Evolutionary conservation across 2,329 filamentous ascomycete species (phyloP), one percentile per base, ranked within the genome.

Genomic region (Harringtonia lauricola): DNA sequence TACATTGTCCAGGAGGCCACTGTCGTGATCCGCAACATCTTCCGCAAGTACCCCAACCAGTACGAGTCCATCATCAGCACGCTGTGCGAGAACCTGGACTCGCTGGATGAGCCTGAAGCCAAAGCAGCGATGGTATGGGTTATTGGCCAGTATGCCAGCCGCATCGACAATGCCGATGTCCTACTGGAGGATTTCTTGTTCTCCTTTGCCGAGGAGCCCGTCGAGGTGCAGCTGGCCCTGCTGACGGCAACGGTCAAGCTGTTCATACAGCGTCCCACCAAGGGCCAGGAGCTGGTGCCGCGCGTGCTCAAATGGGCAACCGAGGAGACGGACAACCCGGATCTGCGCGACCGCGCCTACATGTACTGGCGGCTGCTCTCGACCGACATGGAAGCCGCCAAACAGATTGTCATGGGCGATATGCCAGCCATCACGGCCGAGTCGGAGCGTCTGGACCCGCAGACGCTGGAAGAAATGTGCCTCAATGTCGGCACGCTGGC

Each of bases 81-180:
- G 1, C 73, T 98, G 0, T 96, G 94, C 64, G 88, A 95, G 60
- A 90, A 98, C 55, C 77, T 98, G 21, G 92, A 98, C 63, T 94
- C 89, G 4, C 70, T 98, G 39, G 92, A 98, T 60, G 92, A 98
- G 61, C 90, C 92, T 2, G 92, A 98, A 63, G 92, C 92, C 37
- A 98, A 98, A 62, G 89, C 92, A 2, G 92, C 92, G 46, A 95
- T 98, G 80, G 92, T 98, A 36, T 98, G 92, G 92, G 92, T 98
- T 30, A 98, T 98, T 59, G 92, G 92, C 2, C 87, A 98, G 61
- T 98, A 98, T 56, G 92, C 92, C 10, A 88, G 94, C 58, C 83
- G 92, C 36, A 98, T 98, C 54, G 92, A 98, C 60, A 96, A 98
- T 61, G 92, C 86, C 15, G 92, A 96, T 54, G 86, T 83, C 0